phyloP scores from a whole-genome alignment of 371 early-diverging fungal species.

The Rhizopus delemar region DNA sequence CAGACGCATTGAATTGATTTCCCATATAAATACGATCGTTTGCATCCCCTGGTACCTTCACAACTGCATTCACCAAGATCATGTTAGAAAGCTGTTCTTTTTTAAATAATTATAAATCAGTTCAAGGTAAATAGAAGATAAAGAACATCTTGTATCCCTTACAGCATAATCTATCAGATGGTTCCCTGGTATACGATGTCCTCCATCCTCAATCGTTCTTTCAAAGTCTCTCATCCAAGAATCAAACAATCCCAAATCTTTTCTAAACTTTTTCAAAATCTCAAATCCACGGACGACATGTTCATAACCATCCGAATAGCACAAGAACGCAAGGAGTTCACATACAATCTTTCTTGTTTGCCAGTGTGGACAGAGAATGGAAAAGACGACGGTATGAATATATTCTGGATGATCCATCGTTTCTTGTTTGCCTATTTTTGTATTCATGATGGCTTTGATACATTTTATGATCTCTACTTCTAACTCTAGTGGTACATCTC shows the following conservation, averaged over 20 bases:
- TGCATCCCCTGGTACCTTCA: constrained; percentile 69
- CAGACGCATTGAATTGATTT: constrained; percentile 71
- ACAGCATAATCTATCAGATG: constrained; percentile 82
- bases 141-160: constrained; percentile 17
- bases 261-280: constrained; percentile 46
- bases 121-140: neutral
- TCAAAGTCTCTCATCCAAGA: constrained; percentile 74
- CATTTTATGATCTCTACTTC: constrained; percentile 77
- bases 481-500: constrained; percentile 60
- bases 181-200: constrained; percentile 50
- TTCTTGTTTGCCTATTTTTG: constrained; percentile 69
- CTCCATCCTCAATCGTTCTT: constrained; percentile 60
- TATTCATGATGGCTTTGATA: constrained; percentile 70
- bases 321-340: constrained; percentile 78
- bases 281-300: constrained; percentile 62
- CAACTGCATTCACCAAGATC: constrained; percentile 78
- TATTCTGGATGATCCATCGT: constrained; percentile 63
- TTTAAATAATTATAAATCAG: neutral
- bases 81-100: constrained; percentile 65
- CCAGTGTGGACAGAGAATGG: constrained; percentile 69
- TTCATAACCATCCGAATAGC: constrained; percentile 74
- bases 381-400: constrained; percentile 67
- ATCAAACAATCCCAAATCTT: constrained; percentile 65
- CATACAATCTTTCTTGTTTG: constrained; percentile 73
- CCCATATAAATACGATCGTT: constrained; percentile 74